Evolutionary conservation across 2,329 filamentous ascomycete genomes (phyloP).

Genomic region (Pseudocercospora crystallina): DNA sequence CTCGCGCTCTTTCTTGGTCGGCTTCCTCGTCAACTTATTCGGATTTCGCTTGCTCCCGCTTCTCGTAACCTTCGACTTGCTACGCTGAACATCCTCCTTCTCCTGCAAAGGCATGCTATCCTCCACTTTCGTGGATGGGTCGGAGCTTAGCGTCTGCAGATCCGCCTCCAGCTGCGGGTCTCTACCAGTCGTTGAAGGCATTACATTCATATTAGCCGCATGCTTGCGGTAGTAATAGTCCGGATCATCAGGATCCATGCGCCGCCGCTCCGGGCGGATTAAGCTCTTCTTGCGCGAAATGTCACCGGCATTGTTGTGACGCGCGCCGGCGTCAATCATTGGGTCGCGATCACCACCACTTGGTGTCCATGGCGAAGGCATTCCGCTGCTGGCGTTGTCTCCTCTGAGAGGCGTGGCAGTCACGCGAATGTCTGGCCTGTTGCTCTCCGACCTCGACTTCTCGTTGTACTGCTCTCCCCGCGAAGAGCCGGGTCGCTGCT

Average conservation of each 20-base stretch:
- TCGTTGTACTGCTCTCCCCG: constrained; percentile 16
- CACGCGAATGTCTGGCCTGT: constrained; percentile 18
- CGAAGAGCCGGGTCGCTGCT: not conserved
- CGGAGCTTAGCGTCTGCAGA: constrained; percentile 58
- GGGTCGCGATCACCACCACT: constrained; percentile 51
- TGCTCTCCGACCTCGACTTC: constrained; percentile 36
- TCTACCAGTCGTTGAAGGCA: constrained; percentile 89
- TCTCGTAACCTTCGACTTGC: constrained; percentile 29
- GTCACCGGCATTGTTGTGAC: constrained; percentile 50
- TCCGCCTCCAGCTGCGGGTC: constrained; percentile 75
- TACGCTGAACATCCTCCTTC: constrained; percentile 21
- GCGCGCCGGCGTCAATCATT: constrained; percentile 44
- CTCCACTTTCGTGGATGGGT: constrained; percentile 36
- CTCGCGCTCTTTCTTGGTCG: constrained; percentile 62
- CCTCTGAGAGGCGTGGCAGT: constrained; percentile 25
- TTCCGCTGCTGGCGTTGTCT: constrained; percentile 39
- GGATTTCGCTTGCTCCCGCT: constrained; percentile 33
- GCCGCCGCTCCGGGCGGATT: constrained; percentile 82
- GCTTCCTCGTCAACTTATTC: constrained; percentile 56
- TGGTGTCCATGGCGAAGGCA: constrained; percentile 47
- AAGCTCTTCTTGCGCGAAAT: constrained; percentile 78
- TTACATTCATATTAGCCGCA: constrained; percentile 85
- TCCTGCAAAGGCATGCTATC: constrained; percentile 38
- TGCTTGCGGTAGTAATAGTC: constrained; percentile 96
- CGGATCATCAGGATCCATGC: constrained; percentile 81